A percentile compares a stretch with the other conserved stretches of the same genome.
These are phyloP conservation scores for Zea luxurians DNA, from an alignment of 176 grass and related monocot genomes.

Conservation along the genomic window DNA sequence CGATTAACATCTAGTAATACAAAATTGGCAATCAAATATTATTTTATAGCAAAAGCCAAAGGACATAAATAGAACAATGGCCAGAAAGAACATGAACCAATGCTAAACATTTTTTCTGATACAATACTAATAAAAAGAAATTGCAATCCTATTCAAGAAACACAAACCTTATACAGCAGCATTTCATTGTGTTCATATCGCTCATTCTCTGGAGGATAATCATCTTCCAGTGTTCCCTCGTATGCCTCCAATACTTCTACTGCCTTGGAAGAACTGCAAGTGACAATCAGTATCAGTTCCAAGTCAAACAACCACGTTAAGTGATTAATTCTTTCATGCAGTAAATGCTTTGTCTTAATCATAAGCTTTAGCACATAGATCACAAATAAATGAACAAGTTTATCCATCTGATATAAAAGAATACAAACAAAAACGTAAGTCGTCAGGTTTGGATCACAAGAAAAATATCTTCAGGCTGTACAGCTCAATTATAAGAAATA, in stretches of 20 bases:
- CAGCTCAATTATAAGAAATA: not conserved
- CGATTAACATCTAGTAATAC: not conserved
- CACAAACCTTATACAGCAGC: conserved; percentile 90
- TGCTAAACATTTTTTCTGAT: conserved; percentile 3
- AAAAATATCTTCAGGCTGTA: not conserved
- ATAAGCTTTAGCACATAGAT: not conserved
- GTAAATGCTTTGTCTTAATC: not conserved
- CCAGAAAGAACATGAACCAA: not conserved
- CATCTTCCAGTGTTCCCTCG: conserved; percentile 95
- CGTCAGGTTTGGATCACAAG: not conserved
- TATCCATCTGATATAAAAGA: not conserved
- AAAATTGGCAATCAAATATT: conserved; percentile 25
- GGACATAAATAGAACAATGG: not conserved
- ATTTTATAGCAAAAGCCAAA: conserved; percentile 6
- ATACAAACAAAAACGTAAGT: conserved; percentile 19
- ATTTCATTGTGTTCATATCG: conserved; percentile 98
- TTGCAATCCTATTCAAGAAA: conserved; percentile 19
- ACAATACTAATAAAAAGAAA: not conserved
- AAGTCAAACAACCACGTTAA: conserved; percentile 11
- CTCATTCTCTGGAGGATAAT: conserved; percentile 98
- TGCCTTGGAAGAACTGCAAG: conserved; percentile 77
- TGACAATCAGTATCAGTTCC: not conserved
- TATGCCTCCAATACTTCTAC: conserved; percentile 97
- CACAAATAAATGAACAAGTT: conserved; percentile 12
- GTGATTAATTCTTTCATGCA: not conserved